phyloP scores from a whole-genome alignment of 1,139 yeast species.

The Suhomyces choctaworum region DNA sequence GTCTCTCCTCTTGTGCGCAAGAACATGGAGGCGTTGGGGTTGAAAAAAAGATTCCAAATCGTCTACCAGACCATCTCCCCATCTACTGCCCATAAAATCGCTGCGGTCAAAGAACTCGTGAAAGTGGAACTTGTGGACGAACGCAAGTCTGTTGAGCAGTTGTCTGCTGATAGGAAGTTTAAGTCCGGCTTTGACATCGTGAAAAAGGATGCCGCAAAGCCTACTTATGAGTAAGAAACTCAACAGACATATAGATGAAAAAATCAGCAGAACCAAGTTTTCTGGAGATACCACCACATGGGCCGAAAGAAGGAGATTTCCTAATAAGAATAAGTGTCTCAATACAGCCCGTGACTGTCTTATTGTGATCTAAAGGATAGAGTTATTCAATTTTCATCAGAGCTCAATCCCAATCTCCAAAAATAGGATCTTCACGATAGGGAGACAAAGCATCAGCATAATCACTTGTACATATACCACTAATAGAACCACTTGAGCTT shows the following conservation, averaged over 20 bases:
- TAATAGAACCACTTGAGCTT: too few relatives aligned
- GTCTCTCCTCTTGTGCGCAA: conserved; percentile 68
- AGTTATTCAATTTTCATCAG: too few relatives aligned
- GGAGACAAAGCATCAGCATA: too few relatives aligned
- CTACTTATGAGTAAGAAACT: conserved; percentile 4
- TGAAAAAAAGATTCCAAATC: conserved; percentile 69
- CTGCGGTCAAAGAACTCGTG: conserved; percentile 85
- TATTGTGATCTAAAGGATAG: too few relatives aligned
- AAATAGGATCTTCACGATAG: too few relatives aligned
- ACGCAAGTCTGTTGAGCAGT: conserved; percentile 47
- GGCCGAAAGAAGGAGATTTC: too few relatives aligned
- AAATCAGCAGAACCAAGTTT: too few relatives aligned
- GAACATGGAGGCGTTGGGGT: conserved; percentile 72
- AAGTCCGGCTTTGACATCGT: conserved; percentile 50
- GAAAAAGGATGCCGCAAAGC: conserved; percentile 10
- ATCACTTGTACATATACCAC: conserved; percentile 4
- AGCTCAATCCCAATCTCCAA: too few relatives aligned
- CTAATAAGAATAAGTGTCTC: too few relatives aligned
- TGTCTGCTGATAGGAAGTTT: conserved; percentile 58
- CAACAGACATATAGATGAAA: neutral
- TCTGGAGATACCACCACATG: too few relatives aligned
- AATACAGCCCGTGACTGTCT: too few relatives aligned
- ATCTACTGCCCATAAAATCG: conserved; percentile 80
- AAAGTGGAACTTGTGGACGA: conserved; percentile 72
- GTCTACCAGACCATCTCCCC: conserved; percentile 76